A percentile compares a stretch with the other conserved stretches of the same genome.
Conservation (phyloP, 805 yeast genomes). For the Saccharomycopsis microspora region DNA sequence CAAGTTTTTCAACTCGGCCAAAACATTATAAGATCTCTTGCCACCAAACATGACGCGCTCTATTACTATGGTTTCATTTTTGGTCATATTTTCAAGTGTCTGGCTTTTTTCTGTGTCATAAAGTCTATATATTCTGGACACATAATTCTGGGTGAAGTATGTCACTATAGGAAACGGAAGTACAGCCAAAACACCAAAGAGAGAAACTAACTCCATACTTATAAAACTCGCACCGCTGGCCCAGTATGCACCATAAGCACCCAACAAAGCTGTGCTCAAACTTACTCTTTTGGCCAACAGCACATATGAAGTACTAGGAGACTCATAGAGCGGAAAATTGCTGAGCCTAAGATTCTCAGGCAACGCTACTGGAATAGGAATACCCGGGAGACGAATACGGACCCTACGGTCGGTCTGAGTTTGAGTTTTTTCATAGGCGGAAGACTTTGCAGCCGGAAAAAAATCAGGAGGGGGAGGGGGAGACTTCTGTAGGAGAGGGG, state of each 20-base stretch:
- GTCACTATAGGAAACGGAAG: slow-evolving; percentile 48
- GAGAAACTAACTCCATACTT: slow-evolving; percentile 34
- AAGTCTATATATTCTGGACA: slow-evolving; percentile 57
- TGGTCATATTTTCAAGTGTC: slow-evolving; percentile 46
- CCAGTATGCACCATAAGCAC: slow-evolving; percentile 51
- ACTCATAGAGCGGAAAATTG: slow-evolving; percentile 49
- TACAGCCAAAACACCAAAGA: slow-evolving; percentile 31
- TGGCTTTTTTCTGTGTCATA: slow-evolving; percentile 52
- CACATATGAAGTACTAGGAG: slow-evolving; percentile 51
- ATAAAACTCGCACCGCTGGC: slow-evolving; percentile 43
- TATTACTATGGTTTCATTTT: slow-evolving; percentile 53
- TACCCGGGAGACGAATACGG: slow-evolving; percentile 30
- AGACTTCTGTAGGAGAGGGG: no score
- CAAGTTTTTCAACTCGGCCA: slow-evolving; percentile 41
- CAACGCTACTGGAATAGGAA: slow-evolving; percentile 32
- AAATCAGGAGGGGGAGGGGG: no score
- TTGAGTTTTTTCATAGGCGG: slow-evolving; percentile 15
- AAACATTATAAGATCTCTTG: slow-evolving; percentile 47
- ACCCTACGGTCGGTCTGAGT: slow-evolving; percentile 17
- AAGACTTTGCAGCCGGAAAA: slow-evolving; percentile 11
- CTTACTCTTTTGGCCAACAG: slow-evolving; percentile 52
- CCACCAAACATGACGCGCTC: slow-evolving; percentile 65
- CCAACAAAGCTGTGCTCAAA: slow-evolving; percentile 48
- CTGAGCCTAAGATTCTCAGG: slow-evolving; percentile 43
- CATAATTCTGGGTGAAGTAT: slow-evolving; percentile 53